These are phyloP conservation scores for Aquilaria yunnanensis DNA, from an alignment of 345 rosid species.

Conservation along the genomic window DNA sequence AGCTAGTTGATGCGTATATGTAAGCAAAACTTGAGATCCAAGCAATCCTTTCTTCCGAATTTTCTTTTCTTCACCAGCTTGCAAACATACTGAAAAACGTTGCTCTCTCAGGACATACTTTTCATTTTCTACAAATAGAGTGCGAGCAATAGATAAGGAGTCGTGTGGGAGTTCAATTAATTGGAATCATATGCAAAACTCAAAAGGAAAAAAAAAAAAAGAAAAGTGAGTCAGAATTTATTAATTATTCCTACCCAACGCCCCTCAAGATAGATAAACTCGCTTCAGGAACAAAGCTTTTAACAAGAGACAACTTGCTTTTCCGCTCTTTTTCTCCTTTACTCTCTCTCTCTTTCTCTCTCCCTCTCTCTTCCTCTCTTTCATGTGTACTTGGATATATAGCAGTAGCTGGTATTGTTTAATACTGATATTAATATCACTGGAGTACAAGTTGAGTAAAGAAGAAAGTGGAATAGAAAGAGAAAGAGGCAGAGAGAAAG, in stretches of 20 bases:
- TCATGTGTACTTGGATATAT: not conserved
- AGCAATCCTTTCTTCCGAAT: conserved; percentile 34
- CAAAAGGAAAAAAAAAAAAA: conserved; percentile 10
- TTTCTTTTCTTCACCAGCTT: not conserved
- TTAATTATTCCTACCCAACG: conserved; percentile 36
- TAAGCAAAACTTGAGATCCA: conserved; percentile 52
- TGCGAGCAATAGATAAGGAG: conserved; percentile 9
- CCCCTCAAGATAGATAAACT: conserved; percentile 38
- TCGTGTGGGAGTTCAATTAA: not conserved
- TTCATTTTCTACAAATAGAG: conserved; percentile 23
- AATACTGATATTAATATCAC: conserved; percentile 14
- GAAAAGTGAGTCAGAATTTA: conserved; percentile 47
- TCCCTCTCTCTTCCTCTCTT: conserved; percentile 13
- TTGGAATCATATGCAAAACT: conserved; percentile 17
- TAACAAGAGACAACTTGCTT: conserved; percentile 37
- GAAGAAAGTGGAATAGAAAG: not conserved
- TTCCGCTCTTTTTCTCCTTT: conserved; percentile 16
- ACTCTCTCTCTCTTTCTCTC: conserved; percentile 8
- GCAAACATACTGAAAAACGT: not conserved
- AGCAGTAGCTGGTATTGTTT: conserved; percentile 16
- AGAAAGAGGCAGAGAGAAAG: not conserved
- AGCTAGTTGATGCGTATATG: conserved; percentile 10
- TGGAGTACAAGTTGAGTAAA: conserved; percentile 21
- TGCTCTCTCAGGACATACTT: not conserved
- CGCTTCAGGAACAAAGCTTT: conserved; percentile 30